A percentile compares a stretch with the other conserved stretches of the same genome.
These are phyloP conservation scores for Mucuna pruriens DNA, from an alignment of 306 rosid species.

Conservation along the genomic window DNA sequence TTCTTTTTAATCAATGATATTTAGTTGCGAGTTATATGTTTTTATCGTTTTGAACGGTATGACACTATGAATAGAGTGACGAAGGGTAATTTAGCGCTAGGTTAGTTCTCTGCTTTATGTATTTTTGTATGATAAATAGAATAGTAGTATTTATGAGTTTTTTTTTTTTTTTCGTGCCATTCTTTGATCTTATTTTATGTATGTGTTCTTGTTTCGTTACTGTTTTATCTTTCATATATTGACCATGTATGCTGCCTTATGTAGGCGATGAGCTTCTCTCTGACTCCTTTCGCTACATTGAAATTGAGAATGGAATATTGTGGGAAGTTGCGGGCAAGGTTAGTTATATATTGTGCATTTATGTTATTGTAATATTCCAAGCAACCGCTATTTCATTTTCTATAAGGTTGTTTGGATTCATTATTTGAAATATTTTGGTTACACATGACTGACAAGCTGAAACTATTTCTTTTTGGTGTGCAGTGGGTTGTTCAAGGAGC, in stretches of 20 bases:
- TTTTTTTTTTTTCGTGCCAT: background rate
- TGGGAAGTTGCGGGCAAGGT: slow-evolving; percentile 94
- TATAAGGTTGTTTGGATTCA: background rate
- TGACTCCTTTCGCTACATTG: slow-evolving; percentile 69
- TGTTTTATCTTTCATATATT: background rate
- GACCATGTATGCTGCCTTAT: background rate
- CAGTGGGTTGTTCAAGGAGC: slow-evolving; percentile 93
- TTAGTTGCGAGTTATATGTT: background rate
- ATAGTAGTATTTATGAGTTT: background rate
- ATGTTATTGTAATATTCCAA: background rate
- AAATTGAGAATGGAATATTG: slow-evolving; percentile 64
- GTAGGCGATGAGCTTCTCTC: slow-evolving; percentile 93
- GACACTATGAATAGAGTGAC: background rate
- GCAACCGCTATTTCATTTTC: background rate
- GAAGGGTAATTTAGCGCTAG: background rate
- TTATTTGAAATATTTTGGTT: background rate
- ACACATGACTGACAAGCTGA: background rate
- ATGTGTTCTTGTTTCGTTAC: background rate
- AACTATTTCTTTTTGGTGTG: background rate
- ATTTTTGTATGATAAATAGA: background rate
- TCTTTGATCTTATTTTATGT: background rate
- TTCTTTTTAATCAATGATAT: background rate
- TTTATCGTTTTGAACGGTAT: background rate
- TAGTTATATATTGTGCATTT: background rate
- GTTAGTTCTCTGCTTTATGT: background rate